Evolutionary conservation across 805 yeast genomes (phyloP).

Genomic region (Yarrowia sp.): DNA sequence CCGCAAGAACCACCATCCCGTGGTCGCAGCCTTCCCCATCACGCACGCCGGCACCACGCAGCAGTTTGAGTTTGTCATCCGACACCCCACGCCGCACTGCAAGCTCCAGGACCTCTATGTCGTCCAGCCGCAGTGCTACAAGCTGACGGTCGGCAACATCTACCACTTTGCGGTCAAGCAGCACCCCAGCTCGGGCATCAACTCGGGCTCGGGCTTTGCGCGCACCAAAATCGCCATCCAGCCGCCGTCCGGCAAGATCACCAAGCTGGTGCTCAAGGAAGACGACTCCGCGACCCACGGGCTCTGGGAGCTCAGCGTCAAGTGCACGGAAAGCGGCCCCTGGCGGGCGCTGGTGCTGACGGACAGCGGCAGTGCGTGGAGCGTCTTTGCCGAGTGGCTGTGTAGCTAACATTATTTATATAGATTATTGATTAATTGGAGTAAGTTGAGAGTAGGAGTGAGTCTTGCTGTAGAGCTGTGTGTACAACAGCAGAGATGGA

Average conservation of each 20-base stretch:
- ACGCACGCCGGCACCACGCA: slow-evolving; percentile 66
- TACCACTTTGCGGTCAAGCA: slow-evolving; percentile 66
- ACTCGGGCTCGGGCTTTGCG: slow-evolving; percentile 41
- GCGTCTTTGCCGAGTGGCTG: slow-evolving; percentile 88
- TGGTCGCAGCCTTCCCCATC: slow-evolving; percentile 71
- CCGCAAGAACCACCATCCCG: slow-evolving; percentile 49
- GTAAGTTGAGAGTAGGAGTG: too few relatives aligned
- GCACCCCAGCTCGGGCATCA: slow-evolving; percentile 55
- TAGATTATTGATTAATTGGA: background rate
- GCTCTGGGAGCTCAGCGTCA: slow-evolving; percentile 57
- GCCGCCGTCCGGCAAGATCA: slow-evolving; percentile 79
- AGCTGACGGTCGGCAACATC: slow-evolving; percentile 53
- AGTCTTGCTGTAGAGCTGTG: too few relatives aligned
- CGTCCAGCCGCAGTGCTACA: slow-evolving; percentile 75
- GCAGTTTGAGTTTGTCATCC: slow-evolving; percentile 63
- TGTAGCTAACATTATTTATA: slow-evolving; percentile 43
- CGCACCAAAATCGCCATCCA: slow-evolving; percentile 66
- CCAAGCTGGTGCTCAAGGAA: slow-evolving; percentile 54
- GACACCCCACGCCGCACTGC: slow-evolving; percentile 69
- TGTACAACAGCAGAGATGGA: too few relatives aligned
- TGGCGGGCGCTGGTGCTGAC: slow-evolving; percentile 84
- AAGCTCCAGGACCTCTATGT: slow-evolving; percentile 75
- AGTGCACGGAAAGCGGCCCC: slow-evolving; percentile 67
- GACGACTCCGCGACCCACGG: slow-evolving; percentile 38
- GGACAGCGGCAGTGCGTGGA: slow-evolving; percentile 76